Conservation (phyloP, 139 green algal genomes). For the Chlamydomonas incerta region DNA sequence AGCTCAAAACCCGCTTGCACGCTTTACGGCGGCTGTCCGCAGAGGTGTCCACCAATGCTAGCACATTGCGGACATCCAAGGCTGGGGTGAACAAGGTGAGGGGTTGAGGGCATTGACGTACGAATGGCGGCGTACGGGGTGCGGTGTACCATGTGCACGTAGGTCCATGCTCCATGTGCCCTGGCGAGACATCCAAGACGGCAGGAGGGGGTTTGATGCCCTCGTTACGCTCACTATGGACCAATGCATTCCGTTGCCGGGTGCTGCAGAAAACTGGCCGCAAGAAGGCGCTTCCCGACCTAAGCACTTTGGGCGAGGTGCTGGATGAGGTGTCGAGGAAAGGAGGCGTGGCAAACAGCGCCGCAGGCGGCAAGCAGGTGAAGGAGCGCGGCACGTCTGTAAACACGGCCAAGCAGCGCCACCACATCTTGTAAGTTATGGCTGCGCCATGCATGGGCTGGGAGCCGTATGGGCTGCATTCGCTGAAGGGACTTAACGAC, state of each 20-base stretch:
- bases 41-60: constrained; percentile 2
- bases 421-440: constrained; percentile 25
- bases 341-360: background rate
- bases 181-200: no score
- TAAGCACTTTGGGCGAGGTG: constrained; percentile 13
- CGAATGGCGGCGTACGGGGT: no score
- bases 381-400: constrained; percentile 24
- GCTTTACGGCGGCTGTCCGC: no score
- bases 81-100: constrained; percentile 8
- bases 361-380: background rate
- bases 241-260: background rate
- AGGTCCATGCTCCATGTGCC: background rate
- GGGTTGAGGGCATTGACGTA: no score
- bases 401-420: constrained; percentile 21
- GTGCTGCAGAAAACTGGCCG: background rate
- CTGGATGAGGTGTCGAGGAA: background rate
- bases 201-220: no score
- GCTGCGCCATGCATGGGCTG: no score
- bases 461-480: no score
- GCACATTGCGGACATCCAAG: background rate
- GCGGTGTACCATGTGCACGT: no score
- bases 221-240: background rate
- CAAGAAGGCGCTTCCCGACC: constrained; percentile 25
- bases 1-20: no score
- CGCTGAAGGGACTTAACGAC: no score